Evolutionary conservation across 2,329 filamentous ascomycete genomes (phyloP), one percentile per base, ranked within the genome.

Genomic region (Didymella sp.): DNA sequence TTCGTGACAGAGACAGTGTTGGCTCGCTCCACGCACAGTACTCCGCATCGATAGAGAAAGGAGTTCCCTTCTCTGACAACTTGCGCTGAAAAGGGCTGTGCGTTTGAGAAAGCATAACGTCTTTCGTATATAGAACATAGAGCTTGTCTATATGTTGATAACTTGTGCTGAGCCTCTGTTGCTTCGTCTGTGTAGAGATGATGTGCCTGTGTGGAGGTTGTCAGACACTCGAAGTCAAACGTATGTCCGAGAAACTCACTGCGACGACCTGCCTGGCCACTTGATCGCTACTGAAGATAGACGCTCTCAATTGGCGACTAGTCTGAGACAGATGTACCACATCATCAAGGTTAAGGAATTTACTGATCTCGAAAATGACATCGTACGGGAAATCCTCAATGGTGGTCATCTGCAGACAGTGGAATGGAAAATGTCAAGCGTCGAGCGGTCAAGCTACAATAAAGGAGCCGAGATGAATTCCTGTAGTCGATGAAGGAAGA

Each of bases 11-110:
- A 83, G 24, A 92, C 78, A 33, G 74, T 77, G 43, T 77, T 74
- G 47, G 81, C 79, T 37, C 80, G 70, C 11, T 84, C 81, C 68
- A 91, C 89, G 64, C 88, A 90, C 15, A 92, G 76, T 11, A 85
- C 79, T 6, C 89, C 88, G 55, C 85, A 81, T 17, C 79, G 78
- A 69, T 89, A 91, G 2, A 87, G 72, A 72, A 88, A 91, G 3
- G 80, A 79, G 22, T 85, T 82, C 3, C 83, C 87, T 49, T 85
- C 78, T 3, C 83, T 88, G 28, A 91, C 69, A 0, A 87, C 77
- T 2, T 82, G 82, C 15, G 84, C 82, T 0, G 84, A 81, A 68
- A 85, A 91, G 0, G 90, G 90, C 28, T 80, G 75, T 5, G 86
- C 87, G 21, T 79, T 81, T 3, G 85, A 80, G 44, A 90, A 78